Evolutionary conservation across 2,329 filamentous ascomycete species (phyloP).

Genomic region (Orbilia quercus): DNA sequence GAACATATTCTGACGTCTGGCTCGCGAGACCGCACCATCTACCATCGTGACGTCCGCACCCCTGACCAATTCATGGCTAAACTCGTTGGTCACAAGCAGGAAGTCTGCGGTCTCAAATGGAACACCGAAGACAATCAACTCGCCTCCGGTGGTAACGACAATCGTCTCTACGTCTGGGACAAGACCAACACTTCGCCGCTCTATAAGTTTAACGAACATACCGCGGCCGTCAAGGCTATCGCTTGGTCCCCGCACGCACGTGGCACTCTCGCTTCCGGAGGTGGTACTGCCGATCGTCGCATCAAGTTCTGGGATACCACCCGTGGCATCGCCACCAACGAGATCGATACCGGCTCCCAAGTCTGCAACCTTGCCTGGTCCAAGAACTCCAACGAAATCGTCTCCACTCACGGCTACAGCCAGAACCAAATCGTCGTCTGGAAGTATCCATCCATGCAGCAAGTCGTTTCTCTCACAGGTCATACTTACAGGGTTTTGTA

Average conservation of each 20-base stretch:
- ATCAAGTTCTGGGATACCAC: conserved; percentile 99
- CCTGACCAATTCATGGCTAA: conserved; percentile 90
- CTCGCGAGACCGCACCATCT: conserved; percentile 90
- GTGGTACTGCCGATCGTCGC: conserved; percentile 91
- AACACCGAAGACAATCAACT: conserved; percentile 95
- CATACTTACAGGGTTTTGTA: conserved; percentile 98
- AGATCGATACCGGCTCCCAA: conserved; percentile 95
- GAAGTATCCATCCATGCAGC: conserved; percentile 99
- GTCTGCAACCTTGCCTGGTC: conserved; percentile 99
- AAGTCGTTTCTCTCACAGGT: conserved; percentile 92
- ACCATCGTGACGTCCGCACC: conserved; percentile 92
- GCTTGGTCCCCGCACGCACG: conserved; percentile 97
- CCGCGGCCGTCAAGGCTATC: conserved; percentile 95
- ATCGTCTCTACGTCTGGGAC: conserved; percentile 99
- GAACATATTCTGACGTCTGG: conserved; percentile 96
- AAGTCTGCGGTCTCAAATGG: conserved; percentile 96
- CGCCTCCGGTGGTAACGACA: conserved; percentile 96
- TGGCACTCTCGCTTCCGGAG: conserved; percentile 91
- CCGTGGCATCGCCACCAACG: conserved; percentile 81
- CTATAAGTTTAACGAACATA: conserved; percentile 94
- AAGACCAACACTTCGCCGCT: conserved; percentile 90
- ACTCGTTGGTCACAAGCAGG: conserved; percentile 94
- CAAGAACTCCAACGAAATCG: conserved; percentile 96
- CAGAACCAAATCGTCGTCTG: conserved; percentile 99
- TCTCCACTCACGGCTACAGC: conserved; percentile 95